Conservation (phyloP, 129 eudicot genomes). For the Saussurea involucrata region DNA sequence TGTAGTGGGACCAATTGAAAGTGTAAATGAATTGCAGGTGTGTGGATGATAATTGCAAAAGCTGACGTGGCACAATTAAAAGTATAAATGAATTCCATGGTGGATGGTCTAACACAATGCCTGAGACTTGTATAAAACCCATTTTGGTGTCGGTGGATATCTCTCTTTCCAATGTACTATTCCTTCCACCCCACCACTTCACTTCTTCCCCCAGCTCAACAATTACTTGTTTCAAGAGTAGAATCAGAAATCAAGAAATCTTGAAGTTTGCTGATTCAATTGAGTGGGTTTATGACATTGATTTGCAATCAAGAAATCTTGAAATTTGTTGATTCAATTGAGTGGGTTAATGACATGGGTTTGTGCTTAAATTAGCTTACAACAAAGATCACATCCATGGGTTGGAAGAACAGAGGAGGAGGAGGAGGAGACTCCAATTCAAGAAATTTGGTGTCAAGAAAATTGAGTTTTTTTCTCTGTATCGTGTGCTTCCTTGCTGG, state of each 20-base stretch:
- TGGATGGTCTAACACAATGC: neutral
- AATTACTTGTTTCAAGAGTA: neutral
- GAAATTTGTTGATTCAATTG: neutral
- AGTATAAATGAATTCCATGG: too few relatives aligned
- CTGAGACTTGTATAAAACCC: neutral
- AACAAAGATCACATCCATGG: constrained; percentile 34
- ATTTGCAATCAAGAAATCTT: neutral
- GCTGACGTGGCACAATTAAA: too few relatives aligned
- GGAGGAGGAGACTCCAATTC: constrained; percentile 44
- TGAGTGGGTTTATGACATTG: constrained; percentile 7
- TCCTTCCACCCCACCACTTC: constrained; percentile 5
- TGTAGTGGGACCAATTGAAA: too few relatives aligned
- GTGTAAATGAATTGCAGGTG: too few relatives aligned
- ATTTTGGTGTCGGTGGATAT: constrained; percentile 24
- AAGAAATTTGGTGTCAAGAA: constrained; percentile 55
- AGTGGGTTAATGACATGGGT: constrained; percentile 13
- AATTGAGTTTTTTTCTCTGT: constrained; percentile 55
- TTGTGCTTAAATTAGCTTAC: constrained; percentile 11
- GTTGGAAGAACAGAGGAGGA: constrained; percentile 61
- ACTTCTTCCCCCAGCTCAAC: constrained; percentile 6
- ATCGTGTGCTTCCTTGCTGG: constrained; percentile 81
- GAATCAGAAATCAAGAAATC: neutral
- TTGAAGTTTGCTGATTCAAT: neutral
- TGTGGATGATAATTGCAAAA: too few relatives aligned
- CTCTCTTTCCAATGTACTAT: neutral